Conservation (phyloP, 176 grass and related monocot species). For the Elymus sibiricus region DNA sequence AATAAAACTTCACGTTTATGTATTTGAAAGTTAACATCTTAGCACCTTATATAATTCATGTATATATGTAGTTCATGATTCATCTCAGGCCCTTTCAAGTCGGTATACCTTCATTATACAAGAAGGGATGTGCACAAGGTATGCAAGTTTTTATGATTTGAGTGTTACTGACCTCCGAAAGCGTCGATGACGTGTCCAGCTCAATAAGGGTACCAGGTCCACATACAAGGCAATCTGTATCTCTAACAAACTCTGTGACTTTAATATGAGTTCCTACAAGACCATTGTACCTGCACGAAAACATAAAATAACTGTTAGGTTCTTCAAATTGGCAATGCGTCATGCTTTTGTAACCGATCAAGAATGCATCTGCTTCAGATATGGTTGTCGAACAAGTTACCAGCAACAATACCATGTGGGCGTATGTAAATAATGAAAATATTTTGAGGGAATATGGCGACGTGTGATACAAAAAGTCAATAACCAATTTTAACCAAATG, state of each 20-base stretch:
- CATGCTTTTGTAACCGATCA: neutral
- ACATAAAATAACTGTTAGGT: constrained; percentile 11
- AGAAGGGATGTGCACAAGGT: neutral
- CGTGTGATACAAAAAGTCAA: neutral
- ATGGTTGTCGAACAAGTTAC: neutral
- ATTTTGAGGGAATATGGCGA: neutral
- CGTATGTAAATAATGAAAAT: neutral
- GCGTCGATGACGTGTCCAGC: constrained; percentile 59
- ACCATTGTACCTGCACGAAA: constrained; percentile 75
- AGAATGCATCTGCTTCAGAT: neutral
- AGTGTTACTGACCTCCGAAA: constrained; percentile 50
- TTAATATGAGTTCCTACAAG: constrained; percentile 85
- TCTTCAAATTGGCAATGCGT: neutral
- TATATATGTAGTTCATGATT: neutral
- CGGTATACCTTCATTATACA: neutral
- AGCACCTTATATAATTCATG: neutral
- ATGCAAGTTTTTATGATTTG: constrained; percentile 20
- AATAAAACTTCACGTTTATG: neutral
- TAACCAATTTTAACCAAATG: neutral
- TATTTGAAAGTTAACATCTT: constrained; percentile 19
- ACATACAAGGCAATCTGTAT: constrained; percentile 89
- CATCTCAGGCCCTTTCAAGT: neutral
- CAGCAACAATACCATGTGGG: neutral
- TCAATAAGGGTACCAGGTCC: constrained; percentile 83
- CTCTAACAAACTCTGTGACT: constrained; percentile 89